phyloP scores from a whole-genome alignment of 768 basidiomycete species.

The Vararia minispora region DNA sequence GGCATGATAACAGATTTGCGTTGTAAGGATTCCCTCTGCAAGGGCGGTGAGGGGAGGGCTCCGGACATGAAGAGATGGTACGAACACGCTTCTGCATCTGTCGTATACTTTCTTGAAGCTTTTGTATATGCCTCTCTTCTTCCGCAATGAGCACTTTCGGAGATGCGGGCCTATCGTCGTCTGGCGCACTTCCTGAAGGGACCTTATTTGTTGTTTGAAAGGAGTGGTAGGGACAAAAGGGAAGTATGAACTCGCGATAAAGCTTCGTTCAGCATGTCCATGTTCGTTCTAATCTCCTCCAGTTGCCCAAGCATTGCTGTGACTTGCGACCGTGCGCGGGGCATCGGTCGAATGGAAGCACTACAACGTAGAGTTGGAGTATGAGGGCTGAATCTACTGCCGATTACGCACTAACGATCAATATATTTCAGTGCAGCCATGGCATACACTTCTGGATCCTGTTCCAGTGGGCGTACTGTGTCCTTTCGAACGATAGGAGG shows the following conservation, averaged over 20 bases:
- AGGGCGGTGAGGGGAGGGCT: not conserved
- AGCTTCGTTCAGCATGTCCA: conserved; percentile 23
- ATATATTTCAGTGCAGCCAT: conserved; percentile 68
- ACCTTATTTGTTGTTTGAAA: no score
- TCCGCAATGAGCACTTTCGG: conserved; percentile 22
- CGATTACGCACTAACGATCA: conserved; percentile 55
- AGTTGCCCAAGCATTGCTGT: conserved; percentile 28
- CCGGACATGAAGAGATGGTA: not conserved
- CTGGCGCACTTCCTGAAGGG: no score
- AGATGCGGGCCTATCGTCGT: no score
- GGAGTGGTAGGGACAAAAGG: no score
- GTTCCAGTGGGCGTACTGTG: conserved; percentile 28
- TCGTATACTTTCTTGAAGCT: conserved; percentile 30
- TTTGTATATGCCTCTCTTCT: conserved; percentile 32
- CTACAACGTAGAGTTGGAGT: conserved; percentile 2
- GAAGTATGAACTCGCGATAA: conserved; percentile 28
- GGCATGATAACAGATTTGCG: conserved; percentile 13
- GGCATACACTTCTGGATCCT: conserved; percentile 67
- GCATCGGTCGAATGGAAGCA: conserved; percentile 35
- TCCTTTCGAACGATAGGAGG: conserved; percentile 29
- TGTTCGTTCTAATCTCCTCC: conserved; percentile 24
- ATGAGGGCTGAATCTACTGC: not conserved
- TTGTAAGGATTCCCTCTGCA: conserved; percentile 21
- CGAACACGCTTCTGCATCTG: conserved; percentile 30
- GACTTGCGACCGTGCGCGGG: conserved; percentile 33